phyloP scores from a whole-genome alignment of 2,329 filamentous ascomycete genomes.

The Hypoxylon sp. region DNA sequence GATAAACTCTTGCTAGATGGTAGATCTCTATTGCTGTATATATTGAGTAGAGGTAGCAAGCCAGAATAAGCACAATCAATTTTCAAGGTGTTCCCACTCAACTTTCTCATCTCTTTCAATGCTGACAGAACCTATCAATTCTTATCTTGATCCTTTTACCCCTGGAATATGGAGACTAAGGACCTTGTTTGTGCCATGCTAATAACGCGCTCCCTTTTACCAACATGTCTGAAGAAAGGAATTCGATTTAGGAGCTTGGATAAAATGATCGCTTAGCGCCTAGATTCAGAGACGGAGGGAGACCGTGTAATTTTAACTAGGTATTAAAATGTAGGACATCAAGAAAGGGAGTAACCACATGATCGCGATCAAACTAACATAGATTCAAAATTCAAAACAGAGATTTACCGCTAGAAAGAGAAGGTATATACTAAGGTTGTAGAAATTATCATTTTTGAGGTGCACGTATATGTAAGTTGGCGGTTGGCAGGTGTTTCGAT shows the following conservation, averaged over 20 bases:
- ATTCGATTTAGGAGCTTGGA: not conserved
- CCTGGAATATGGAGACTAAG: not conserved
- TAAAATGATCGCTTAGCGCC: not conserved
- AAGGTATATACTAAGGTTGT: not conserved
- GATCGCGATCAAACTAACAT: not conserved
- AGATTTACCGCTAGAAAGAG: not conserved
- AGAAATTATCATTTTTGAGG: conserved; percentile 2
- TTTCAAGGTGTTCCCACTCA: not conserved
- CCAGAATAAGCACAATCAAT: not conserved
- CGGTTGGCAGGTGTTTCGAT: not conserved
- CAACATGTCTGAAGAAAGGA: not conserved
- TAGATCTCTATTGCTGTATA: not conserved
- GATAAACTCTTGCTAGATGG: not conserved
- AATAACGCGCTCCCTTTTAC: not conserved
- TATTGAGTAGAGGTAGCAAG: not conserved
- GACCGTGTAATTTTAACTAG: not conserved
- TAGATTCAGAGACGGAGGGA: not conserved
- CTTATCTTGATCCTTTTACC: not conserved
- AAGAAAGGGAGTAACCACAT: not conserved
- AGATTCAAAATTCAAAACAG: not conserved
- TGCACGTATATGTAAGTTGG: conserved; percentile 5
- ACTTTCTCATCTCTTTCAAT: not conserved
- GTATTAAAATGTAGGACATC: not conserved
- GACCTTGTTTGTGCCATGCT: not conserved
- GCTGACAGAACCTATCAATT: not conserved